phyloP scores from a whole-genome alignment of 441 rosid genomes.

The Populus hybrid region DNA sequence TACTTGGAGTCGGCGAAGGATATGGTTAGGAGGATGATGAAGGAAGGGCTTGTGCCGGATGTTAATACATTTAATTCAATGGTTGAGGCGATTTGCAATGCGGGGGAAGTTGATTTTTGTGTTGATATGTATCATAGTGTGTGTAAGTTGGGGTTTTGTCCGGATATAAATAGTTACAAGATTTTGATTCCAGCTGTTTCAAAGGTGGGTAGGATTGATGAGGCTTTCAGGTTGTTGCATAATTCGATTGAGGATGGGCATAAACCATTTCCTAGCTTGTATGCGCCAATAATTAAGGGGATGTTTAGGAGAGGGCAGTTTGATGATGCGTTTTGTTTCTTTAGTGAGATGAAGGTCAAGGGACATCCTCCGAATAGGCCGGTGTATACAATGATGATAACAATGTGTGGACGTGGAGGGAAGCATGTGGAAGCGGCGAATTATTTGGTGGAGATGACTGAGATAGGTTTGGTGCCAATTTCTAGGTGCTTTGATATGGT shows the following conservation, averaged over 20 bases:
- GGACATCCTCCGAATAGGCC: constrained; percentile 89
- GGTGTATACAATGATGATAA: constrained; percentile 85
- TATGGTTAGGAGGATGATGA: constrained; percentile 70
- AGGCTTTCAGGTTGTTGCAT: constrained; percentile 61
- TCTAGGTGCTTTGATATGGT: constrained; percentile 91
- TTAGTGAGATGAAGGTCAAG: constrained; percentile 79
- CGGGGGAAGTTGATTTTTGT: constrained; percentile 76
- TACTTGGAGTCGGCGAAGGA: constrained; percentile 76
- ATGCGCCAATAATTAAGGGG: constrained; percentile 78
- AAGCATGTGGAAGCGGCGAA: constrained; percentile 74
- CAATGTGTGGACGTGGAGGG: constrained; percentile 88
- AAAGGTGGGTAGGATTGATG: constrained; percentile 73
- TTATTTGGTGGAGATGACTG: constrained; percentile 86
- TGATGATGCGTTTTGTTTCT: constrained; percentile 82
- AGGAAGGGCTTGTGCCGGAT: constrained; percentile 67
- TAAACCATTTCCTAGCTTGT: constrained; percentile 84
- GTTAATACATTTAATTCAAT: constrained; percentile 57
- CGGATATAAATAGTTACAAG: constrained; percentile 63
- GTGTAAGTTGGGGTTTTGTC: constrained; percentile 65
- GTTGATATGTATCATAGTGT: constrained; percentile 59
- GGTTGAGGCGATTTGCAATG: constrained; percentile 52
- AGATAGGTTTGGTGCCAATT: constrained; percentile 72
- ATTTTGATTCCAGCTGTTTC: constrained; percentile 84
- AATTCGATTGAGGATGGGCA: constrained; percentile 75
- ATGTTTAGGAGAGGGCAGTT: constrained; percentile 74